Evolutionary conservation across 139 green algal species (phyloP), one percentile per base, ranked within the genome.

Genomic region (Yamagishiella unicocca): DNA sequence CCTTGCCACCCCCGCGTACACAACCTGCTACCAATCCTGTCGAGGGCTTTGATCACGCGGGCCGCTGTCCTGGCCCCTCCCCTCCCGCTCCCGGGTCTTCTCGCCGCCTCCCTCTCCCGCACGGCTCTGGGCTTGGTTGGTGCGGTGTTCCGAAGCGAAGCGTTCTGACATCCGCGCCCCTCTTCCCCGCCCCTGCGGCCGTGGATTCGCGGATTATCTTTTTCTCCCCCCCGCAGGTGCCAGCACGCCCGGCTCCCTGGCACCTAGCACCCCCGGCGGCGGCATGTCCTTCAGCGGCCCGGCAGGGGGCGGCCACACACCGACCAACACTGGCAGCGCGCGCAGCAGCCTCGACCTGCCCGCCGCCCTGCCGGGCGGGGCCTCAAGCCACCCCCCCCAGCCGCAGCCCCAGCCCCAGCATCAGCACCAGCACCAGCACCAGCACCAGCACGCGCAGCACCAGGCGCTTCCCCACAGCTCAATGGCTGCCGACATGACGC

Each of bases 331-430:
- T 33, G 55, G 55, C 55, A 83, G 77, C 62, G 40, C 42, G 2
- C 61, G 79, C 54, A 85, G 61, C 58, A 61, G 35, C 61, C 6
- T 85, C 0, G 79, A 85, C 27, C 19, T 85, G 40, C 79, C 77
- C 9, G 2, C 2, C 37, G 33, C 54, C 7, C 54, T 33, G 7
- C 76, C 37, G 35, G 35, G n/a, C n/a, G n/a, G n/a, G n/a, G n/a
- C n/a, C n/a, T n/a, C n/a, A n/a, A n/a, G n/a, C 50, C 50, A 25
- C 50, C 14, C 14, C 50, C 14, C 50, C 12, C 50, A 58, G 50
- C 50, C 12, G 50, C 50, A 12, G 50, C 17, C 50, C 50, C 50
- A 17, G 14, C 50, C 17, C 14, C 50, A 58, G 14, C 14, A 12
- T 17, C 50, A 58, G 17, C 50, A 58, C 12, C 14, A 12, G 14